These are phyloP conservation scores for Ambrosiella beaveri DNA, from an alignment of 2,329 filamentous ascomycete species.

Conservation along the genomic window DNA sequence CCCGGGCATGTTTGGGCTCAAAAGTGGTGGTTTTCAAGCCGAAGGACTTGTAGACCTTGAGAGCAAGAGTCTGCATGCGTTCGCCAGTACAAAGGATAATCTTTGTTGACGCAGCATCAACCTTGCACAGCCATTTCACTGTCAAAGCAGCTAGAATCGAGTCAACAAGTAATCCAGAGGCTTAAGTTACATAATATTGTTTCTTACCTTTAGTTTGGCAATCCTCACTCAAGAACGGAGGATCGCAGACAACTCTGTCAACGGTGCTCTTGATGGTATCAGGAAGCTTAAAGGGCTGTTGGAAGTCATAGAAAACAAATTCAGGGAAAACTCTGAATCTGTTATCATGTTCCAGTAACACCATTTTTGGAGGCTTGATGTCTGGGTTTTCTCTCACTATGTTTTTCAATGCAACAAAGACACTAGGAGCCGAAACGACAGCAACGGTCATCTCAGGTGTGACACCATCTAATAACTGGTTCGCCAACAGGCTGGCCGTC, in stretches of 20 bases:
- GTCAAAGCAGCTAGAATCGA: slow-evolving; percentile 46
- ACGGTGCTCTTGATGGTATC: slow-evolving; percentile 44
- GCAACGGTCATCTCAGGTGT: slow-evolving; percentile 42
- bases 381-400: slow-evolving; percentile 24
- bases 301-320: slow-evolving; percentile 60
- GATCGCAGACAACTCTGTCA: slow-evolving; percentile 58
- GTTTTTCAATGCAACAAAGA: slow-evolving; percentile 62
- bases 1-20: slow-evolving; percentile 50
- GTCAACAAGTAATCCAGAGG: background rate
- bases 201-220: slow-evolving; percentile 58
- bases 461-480: slow-evolving; percentile 45
- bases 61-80: slow-evolving; percentile 48
- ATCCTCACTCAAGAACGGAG: slow-evolving; percentile 63
- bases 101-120: slow-evolving; percentile 17
- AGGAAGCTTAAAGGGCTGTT: slow-evolving; percentile 48
- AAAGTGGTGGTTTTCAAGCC: slow-evolving; percentile 50
- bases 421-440: slow-evolving; percentile 58
- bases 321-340: slow-evolving; percentile 59
- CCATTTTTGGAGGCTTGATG: slow-evolving; percentile 33
- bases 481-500: slow-evolving; percentile 47
- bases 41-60: slow-evolving; percentile 47
- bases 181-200: background rate
- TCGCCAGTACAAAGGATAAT: slow-evolving; percentile 63
- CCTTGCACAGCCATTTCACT: slow-evolving; percentile 51
- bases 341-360: slow-evolving; percentile 56